These are phyloP conservation scores for Gloeostereum incarnatum DNA, from an alignment of 768 basidiomycete genomes.

Conservation along the genomic window DNA sequence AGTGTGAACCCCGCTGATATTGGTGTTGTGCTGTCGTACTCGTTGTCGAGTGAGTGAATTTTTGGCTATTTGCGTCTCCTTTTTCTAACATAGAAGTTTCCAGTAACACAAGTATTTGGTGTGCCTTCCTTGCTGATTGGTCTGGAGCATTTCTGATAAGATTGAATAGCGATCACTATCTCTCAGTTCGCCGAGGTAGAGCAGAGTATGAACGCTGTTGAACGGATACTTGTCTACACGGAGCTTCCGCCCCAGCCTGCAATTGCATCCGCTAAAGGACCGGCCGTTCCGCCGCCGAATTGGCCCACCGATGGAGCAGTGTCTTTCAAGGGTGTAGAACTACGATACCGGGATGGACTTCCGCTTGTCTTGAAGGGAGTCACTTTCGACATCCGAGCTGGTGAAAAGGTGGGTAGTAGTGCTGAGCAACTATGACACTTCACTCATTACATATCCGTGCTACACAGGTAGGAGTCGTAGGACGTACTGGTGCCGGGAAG, in stretches of 20 bases:
- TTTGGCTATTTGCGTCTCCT: neutral
- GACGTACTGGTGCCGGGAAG: conserved; percentile 30
- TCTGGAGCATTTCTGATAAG: conserved; percentile 33
- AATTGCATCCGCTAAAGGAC: conserved; percentile 37
- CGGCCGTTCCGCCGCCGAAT: conserved; percentile 33
- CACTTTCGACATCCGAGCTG: conserved; percentile 42
- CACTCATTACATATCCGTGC: neutral
- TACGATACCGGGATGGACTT: conserved; percentile 52
- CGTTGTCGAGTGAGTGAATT: conserved; percentile 33
- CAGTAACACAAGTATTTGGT: conserved; percentile 49
- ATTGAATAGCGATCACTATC: too few relatives aligned
- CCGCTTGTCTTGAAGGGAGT: conserved; percentile 58
- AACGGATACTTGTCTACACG: conserved; percentile 61
- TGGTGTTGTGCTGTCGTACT: conserved; percentile 52
- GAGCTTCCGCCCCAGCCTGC: conserved; percentile 47
- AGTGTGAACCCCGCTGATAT: conserved; percentile 50
- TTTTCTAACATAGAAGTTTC: neutral
- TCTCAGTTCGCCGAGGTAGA: conserved; percentile 50
- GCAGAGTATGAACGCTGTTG: conserved; percentile 68
- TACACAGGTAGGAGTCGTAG: conserved; percentile 10
- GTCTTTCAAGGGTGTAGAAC: conserved; percentile 43
- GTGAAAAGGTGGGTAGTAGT: conserved; percentile 47
- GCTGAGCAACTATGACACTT: neutral
- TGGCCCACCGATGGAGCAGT: conserved; percentile 49
- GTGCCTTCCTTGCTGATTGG: conserved; percentile 12